A percentile compares a stretch with the other conserved stretches of the same genome.
Evolutionary conservation across 1,284 basidiomycete genomes (phyloP).

Genomic region (Cutaneotrichosporon dermatis): DNA sequence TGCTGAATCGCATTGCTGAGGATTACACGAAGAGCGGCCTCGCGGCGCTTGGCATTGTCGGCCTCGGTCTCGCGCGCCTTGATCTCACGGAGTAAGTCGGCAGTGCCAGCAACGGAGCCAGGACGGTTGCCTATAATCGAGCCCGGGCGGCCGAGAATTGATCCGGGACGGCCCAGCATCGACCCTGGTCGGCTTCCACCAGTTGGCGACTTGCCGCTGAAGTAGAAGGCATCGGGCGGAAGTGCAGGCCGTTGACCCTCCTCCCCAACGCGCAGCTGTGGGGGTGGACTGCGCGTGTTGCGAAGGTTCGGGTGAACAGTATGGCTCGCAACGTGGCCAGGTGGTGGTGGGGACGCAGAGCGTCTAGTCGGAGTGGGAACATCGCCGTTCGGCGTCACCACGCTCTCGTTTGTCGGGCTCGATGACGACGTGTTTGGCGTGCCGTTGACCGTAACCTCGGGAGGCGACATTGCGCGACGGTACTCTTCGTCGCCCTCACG

Average conservation of each 20-base stretch:
- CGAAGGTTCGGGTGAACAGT: conserved; percentile 22
- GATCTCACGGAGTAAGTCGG: conserved; percentile 69
- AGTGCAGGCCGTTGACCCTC: conserved; percentile 28
- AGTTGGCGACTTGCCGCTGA: conserved; percentile 57
- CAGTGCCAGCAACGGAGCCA: conserved; percentile 55
- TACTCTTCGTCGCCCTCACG: conserved; percentile 63
- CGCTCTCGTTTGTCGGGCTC: conserved; percentile 12
- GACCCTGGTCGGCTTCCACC: conserved; percentile 21
- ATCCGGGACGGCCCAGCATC: conserved; percentile 13
- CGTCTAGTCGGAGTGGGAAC: conserved; percentile 21
- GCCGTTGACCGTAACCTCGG: conserved; percentile 5
- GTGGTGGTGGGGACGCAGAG: background rate
- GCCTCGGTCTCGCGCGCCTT: conserved; percentile 76
- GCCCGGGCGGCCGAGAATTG: conserved; percentile 13
- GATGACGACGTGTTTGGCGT: conserved; percentile 9
- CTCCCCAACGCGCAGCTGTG: conserved; percentile 33
- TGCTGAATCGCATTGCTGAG: conserved; percentile 70
- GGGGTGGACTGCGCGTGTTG: conserved; percentile 37
- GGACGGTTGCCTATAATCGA: conserved; percentile 42
- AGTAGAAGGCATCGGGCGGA: conserved; percentile 59
- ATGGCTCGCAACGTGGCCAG: conserved; percentile 11
- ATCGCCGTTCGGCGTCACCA: conserved; percentile 22
- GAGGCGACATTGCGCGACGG: conserved; percentile 45
- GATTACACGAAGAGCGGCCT: conserved; percentile 81
- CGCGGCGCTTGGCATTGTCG: conserved; percentile 69